Conservation (phyloP, 441 rosid genomes). For the Hypseocharis bilobata region DNA sequence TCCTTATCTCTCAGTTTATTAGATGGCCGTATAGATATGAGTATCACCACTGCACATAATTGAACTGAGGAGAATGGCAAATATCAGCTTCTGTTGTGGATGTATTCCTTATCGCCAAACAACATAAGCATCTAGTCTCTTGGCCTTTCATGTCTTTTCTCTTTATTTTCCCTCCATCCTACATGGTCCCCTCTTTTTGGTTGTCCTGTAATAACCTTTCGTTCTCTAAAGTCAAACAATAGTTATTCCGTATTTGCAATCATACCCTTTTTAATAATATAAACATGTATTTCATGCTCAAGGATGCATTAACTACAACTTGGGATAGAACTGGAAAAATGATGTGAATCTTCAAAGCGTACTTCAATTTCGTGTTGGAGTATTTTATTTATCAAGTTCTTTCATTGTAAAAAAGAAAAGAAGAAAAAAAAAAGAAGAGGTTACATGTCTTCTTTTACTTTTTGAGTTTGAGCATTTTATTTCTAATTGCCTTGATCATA, state of each 20-base stretch:
- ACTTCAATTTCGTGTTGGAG: too few species aligned
- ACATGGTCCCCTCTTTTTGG: not conserved
- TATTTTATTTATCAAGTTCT: too few species aligned
- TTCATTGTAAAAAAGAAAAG: too few species aligned
- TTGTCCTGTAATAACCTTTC: not conserved
- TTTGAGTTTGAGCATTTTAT: not conserved
- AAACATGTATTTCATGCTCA: too few species aligned
- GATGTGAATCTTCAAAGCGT: too few species aligned
- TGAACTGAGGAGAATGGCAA: not conserved
- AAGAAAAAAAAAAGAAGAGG: too few species aligned
- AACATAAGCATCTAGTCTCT: not conserved
- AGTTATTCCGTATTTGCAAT: not conserved
- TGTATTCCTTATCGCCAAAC: not conserved
- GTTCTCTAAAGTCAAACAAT: not conserved
- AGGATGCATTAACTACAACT: too few species aligned
- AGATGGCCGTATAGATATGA: not conserved
- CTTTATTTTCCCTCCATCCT: slow-evolving; percentile 3
- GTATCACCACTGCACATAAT: not conserved
- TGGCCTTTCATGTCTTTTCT: not conserved
- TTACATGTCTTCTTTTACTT: too few species aligned
- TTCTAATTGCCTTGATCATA: slow-evolving; percentile 8
- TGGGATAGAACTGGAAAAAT: too few species aligned
- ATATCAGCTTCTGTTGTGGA: not conserved
- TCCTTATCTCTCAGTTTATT: not conserved
- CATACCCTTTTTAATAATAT: too few species aligned